These are phyloP conservation scores for Annulohypoxylon stygium DNA, from an alignment of 495 filamentous ascomycete species.

Conservation along the genomic window DNA sequence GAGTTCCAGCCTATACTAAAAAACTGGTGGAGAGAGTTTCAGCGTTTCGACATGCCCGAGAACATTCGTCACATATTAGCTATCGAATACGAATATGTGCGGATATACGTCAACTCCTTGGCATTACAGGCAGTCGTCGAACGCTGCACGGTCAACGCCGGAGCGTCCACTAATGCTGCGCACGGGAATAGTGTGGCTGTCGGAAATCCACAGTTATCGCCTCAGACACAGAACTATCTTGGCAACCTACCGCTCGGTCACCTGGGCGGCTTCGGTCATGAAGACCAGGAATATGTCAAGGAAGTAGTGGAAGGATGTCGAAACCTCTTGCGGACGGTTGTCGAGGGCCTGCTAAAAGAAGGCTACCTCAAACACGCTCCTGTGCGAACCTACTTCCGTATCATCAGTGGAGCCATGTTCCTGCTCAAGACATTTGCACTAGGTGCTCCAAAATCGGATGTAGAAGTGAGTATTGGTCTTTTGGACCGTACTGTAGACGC, in stretches of 20 bases:
- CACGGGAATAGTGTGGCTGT: conserved; percentile 42
- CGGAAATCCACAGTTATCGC: conserved; percentile 64
- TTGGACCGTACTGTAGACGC: conserved; percentile 85
- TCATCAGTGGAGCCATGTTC: conserved; percentile 95
- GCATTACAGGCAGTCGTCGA: conserved; percentile 95
- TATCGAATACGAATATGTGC: conserved; percentile 91
- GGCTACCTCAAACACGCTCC: conserved; percentile 92
- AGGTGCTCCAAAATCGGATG: conserved; percentile 89
- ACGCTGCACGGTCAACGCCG: conserved; percentile 82
- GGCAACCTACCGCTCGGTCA: conserved; percentile 67
- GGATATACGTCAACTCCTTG: conserved; percentile 92
- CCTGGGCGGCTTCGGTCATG: conserved; percentile 67
- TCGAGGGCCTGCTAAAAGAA: conserved; percentile 83
- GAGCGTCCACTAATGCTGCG: conserved; percentile 56
- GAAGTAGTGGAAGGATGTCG: conserved; percentile 91
- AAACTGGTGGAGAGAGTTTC: conserved; percentile 81
- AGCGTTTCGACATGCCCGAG: conserved; percentile 75
- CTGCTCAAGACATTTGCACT: conserved; percentile 93
- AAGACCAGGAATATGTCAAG: conserved; percentile 82
- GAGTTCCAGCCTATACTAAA: conserved; percentile 81
- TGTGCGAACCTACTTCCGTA: conserved; percentile 93
- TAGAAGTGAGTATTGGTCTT: conserved; percentile 81
- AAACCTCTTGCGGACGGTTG: conserved; percentile 83
- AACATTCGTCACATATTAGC: conserved; percentile 85
- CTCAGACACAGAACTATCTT: conserved; percentile 70